Percentiles rank a stretch among this genome's conserved stretches.
Conservation (phyloP, 2,329 filamentous ascomycete genomes). For the Calonectria pauciramosa region DNA sequence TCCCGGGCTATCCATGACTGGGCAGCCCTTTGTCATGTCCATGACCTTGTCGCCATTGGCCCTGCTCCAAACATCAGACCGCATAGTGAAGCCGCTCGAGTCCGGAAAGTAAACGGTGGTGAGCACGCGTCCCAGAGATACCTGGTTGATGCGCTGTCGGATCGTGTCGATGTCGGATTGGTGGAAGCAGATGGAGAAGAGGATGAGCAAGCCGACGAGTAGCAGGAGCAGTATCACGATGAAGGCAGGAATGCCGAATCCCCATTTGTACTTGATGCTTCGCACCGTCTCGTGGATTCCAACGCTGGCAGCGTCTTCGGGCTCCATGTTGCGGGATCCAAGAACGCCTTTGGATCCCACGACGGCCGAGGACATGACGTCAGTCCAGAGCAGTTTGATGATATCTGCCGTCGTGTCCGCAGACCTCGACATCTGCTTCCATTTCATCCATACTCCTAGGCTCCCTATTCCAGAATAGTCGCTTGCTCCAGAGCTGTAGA, state of each 20-base stretch:
- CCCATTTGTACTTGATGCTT: slow-evolving; percentile 30
- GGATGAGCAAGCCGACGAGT: slow-evolving; percentile 20
- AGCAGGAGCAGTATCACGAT: slow-evolving; percentile 16
- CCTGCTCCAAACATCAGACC: slow-evolving; percentile 13
- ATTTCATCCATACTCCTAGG: slow-evolving; percentile 24
- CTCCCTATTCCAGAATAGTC: slow-evolving; percentile 9
- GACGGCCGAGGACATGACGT: slow-evolving; percentile 33
- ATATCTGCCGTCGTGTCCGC: background rate
- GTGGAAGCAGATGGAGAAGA: slow-evolving; percentile 19
- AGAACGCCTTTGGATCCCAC: slow-evolving; percentile 35
- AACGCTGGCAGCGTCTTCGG: slow-evolving; percentile 13
- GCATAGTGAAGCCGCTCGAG: slow-evolving; percentile 31
- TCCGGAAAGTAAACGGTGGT: slow-evolving; percentile 33
- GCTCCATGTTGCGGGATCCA: slow-evolving; percentile 26
- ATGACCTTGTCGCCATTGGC: background rate
- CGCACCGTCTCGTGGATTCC: slow-evolving; percentile 17
- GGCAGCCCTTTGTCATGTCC: slow-evolving; percentile 1
- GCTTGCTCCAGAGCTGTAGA: background rate
- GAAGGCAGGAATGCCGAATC: slow-evolving; percentile 35
- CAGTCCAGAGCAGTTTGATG: slow-evolving; percentile 27
- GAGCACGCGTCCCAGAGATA: slow-evolving; percentile 34
- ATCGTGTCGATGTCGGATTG: slow-evolving; percentile 29
- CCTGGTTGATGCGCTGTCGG: slow-evolving; percentile 33
- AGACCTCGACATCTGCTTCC: slow-evolving; percentile 14
- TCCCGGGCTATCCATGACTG: background rate